Evolutionary conservation across 1,284 basidiomycete species (phyloP).

Genomic region (Cryptococcus jaspeensis): DNA sequence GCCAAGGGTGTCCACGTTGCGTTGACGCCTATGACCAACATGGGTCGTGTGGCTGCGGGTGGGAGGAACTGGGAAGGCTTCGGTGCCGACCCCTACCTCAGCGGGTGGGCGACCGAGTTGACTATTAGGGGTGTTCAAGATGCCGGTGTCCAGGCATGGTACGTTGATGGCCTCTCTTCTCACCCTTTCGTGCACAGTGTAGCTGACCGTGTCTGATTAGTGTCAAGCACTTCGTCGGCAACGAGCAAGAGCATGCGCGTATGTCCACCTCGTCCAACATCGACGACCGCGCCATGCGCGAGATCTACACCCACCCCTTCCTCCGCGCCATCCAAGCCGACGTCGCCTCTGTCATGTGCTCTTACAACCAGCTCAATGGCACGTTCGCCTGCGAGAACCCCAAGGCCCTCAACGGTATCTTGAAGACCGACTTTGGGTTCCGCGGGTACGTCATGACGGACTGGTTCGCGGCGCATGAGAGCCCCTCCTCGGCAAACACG

Average conservation of each 20-base stretch:
- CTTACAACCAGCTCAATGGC: slow-evolving; percentile 65
- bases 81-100: slow-evolving; percentile 13
- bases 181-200: background rate
- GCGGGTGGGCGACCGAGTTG: slow-evolving; percentile 54
- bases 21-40: slow-evolving; percentile 14
- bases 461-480: slow-evolving; percentile 15
- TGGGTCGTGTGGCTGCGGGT: slow-evolving; percentile 11
- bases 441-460: slow-evolving; percentile 35
- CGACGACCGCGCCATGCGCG: slow-evolving; percentile 24
- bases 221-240: slow-evolving; percentile 28
- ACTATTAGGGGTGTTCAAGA: slow-evolving; percentile 72
- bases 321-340: slow-evolving; percentile 68
- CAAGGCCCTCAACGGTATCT: slow-evolving; percentile 10
- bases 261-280: slow-evolving; percentile 23
- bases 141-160: slow-evolving; percentile 59
- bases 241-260: slow-evolving; percentile 30
- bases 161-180: slow-evolving; percentile 4
- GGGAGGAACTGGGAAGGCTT: slow-evolving; percentile 13
- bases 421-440: slow-evolving; percentile 28
- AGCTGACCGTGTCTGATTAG: slow-evolving; percentile 5
- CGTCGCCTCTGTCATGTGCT: slow-evolving; percentile 70
- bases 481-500: slow-evolving; percentile 14
- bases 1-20: slow-evolving; percentile 13
- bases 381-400: slow-evolving; percentile 63
- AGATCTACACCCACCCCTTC: slow-evolving; percentile 53